Conservation (phyloP, 768 basidiomycete genomes). For the Omphalotus guepiniiformis region DNA sequence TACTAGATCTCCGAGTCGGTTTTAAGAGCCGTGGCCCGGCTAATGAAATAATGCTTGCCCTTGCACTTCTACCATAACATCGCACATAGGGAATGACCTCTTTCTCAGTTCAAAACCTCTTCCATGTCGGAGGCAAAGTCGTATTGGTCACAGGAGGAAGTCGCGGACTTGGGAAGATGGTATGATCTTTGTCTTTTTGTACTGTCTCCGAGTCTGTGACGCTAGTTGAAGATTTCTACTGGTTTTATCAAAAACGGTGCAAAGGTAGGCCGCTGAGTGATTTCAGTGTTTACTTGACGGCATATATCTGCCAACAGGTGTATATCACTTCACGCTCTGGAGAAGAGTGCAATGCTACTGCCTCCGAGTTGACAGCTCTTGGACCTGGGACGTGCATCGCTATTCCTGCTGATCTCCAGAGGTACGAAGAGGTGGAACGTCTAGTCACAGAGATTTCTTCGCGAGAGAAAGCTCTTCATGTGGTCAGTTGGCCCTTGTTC, state of each 20-base stretch:
- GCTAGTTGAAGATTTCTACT: slow-evolving; percentile 47
- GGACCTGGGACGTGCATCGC: slow-evolving; percentile 53
- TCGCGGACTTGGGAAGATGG: slow-evolving; percentile 65
- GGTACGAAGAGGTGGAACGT: slow-evolving; percentile 47
- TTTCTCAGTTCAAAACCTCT: slow-evolving; percentile 34
- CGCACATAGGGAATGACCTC: slow-evolving; percentile 32
- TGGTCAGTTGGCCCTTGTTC: no score
- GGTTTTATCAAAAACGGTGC: slow-evolving; percentile 63
- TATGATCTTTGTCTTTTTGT: slow-evolving; percentile 16
- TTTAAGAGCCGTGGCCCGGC: no score
- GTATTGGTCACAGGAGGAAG: slow-evolving; percentile 66
- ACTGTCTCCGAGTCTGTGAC: slow-evolving; percentile 2
- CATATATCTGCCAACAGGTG: slow-evolving; percentile 44
- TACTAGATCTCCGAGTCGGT: no score
- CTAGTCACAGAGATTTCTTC: slow-evolving; percentile 46
- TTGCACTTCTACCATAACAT: no score
- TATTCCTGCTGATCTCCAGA: slow-evolving; percentile 51
- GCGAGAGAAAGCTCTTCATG: slow-evolving; percentile 50
- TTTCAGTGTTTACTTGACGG: no score
- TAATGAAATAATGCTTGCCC: no score
- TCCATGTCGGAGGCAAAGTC: slow-evolving; percentile 47
- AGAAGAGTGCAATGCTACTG: slow-evolving; percentile 48
- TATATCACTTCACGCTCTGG: slow-evolving; percentile 61
- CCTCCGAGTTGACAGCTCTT: slow-evolving; percentile 44
- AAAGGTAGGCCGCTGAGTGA: slow-evolving; percentile 22